Base-by-base conservation (phyloP, 495 filamentous ascomycete genomes). In the Oidiodendron maius region DNA sequence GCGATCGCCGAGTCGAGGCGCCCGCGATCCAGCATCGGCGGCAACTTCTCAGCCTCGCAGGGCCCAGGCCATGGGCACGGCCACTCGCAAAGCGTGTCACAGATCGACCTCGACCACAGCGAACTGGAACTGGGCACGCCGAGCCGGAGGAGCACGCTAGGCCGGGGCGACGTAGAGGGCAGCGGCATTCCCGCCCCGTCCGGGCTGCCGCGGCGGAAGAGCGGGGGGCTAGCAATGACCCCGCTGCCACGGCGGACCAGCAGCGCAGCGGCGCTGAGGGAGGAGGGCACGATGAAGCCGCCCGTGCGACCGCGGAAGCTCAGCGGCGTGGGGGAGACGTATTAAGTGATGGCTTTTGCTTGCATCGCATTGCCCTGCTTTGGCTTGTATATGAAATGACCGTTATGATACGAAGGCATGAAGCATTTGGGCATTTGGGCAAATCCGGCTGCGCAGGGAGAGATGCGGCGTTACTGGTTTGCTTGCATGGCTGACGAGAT, bases 311-410 rank as follows among this genome's bases (percentile, higher is more conserved):
- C 63, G 42, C 61, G 75, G 45, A 76, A 75, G 57, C 58, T 76
- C 52, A 75, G 70, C 56, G 82, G 78, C 48, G 65, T 87, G n/a
- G 82, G 81, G 12, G 83, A 87, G 66, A 83, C 81, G 22, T 87
- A 76, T 61, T 87, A 59, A 64, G 48, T 18, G 24, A 16, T 22
- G n/a, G 12, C 12, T 39, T 13, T 18, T 6, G 30, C n/a, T 3
- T 2, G 22, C 20, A n/a, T n/a, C n/a, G n/a, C n/a, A n/a, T n/a
- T n/a, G n/a, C n/a, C n/a, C n/a, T n/a, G n/a, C n/a, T n/a, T n/a
- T n/a, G n/a, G n/a, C n/a, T n/a, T 44, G 23, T 16, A 51, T 30
- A 35, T 28, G 40, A 40, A 30, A 51, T 40, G 37, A 50, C 37
- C 44, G 36, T 56, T 59, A 47, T 44, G 42, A 44, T 38, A 38